Evolutionary conservation across 257 asterid genomes (phyloP).

Genomic region (Nicotiana noctiflora): DNA sequence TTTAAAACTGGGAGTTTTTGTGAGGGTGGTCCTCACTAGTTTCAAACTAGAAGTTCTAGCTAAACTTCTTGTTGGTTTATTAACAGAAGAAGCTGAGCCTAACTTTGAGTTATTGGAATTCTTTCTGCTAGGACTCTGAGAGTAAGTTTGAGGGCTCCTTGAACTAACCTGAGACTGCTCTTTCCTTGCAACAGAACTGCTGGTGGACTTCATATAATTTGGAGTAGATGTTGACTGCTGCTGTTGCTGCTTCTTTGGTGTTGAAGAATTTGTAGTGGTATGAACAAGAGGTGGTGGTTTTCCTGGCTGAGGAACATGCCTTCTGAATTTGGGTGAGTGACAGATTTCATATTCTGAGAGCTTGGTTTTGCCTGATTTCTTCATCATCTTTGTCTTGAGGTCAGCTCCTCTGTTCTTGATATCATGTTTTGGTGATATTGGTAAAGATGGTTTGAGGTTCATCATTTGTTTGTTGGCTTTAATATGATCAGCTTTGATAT

Average conservation of each 20-base stretch:
- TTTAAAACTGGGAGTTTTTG: slow-evolving; percentile 57
- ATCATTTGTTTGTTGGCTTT: slow-evolving; percentile 22
- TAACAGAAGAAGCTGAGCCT: slow-evolving; percentile 12
- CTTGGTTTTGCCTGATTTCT: slow-evolving; percentile 57
- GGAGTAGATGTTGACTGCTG: slow-evolving; percentile 26
- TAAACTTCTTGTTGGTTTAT: slow-evolving; percentile 23
- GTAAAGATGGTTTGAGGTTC: slow-evolving; percentile 30
- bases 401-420: slow-evolving; percentile 36
- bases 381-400: slow-evolving; percentile 69
- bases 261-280: slow-evolving; percentile 5
- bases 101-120: slow-evolving; percentile 17
- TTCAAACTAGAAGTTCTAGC: slow-evolving; percentile 34
- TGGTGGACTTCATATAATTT: slow-evolving; percentile 84
- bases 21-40: slow-evolving; percentile 31
- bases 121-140: slow-evolving; percentile 19
- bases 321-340: slow-evolving; percentile 9
- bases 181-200: slow-evolving; percentile 73
- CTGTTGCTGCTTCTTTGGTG: slow-evolving; percentile 10
- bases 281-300: slow-evolving; percentile 19
- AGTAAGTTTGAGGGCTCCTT: slow-evolving; percentile 24
- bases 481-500: slow-evolving; percentile 30
- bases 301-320: slow-evolving; percentile 27
- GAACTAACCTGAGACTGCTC: slow-evolving; percentile 44
- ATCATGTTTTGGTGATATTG: slow-evolving; percentile 30
- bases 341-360: slow-evolving; percentile 18